Conservation (phyloP, 352 stramenopile species). For the Globisporangium acanthophoron region DNA sequence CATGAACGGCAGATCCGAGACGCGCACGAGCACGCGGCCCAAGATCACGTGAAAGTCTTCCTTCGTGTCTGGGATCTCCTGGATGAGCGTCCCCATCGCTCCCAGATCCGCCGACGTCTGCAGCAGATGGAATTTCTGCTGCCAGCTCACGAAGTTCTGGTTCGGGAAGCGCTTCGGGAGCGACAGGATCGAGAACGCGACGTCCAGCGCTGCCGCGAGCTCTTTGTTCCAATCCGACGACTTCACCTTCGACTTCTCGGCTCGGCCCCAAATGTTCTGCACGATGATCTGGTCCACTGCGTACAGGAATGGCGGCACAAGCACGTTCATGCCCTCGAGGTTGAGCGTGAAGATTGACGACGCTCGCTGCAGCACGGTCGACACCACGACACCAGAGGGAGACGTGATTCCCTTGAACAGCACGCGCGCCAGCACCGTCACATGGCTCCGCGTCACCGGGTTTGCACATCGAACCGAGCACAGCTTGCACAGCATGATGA, state of each 20-base stretch:
- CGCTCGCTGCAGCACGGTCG: conserved; percentile 71
- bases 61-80: conserved; percentile 61
- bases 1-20: conserved; percentile 65
- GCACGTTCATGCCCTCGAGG: conserved; percentile 65
- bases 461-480: conserved; percentile 67
- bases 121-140: conserved; percentile 44
- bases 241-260: conserved; percentile 61
- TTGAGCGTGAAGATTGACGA: conserved; percentile 77
- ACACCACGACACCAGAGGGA: conserved; percentile 65
- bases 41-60: conserved; percentile 71
- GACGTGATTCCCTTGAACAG: conserved; percentile 78
- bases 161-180: conserved; percentile 68
- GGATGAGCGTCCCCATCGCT: conserved; percentile 45
- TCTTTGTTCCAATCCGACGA: conserved; percentile 80
- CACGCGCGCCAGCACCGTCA: conserved; percentile 57
- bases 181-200: conserved; percentile 70
- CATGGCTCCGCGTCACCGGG: conserved; percentile 49
- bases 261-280: conserved; percentile 68
- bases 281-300: conserved; percentile 82
- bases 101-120: conserved; percentile 6
- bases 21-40: conserved; percentile 68
- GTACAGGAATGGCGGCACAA: conserved; percentile 79
- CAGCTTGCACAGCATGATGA: conserved; percentile 76
- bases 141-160: conserved; percentile 79
- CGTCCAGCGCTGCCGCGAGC: conserved; percentile 64